A percentile compares a stretch with the other conserved stretches of the same genome.
Conservation (phyloP, 139 green algal species). For the Picochlorum sp. region DNA sequence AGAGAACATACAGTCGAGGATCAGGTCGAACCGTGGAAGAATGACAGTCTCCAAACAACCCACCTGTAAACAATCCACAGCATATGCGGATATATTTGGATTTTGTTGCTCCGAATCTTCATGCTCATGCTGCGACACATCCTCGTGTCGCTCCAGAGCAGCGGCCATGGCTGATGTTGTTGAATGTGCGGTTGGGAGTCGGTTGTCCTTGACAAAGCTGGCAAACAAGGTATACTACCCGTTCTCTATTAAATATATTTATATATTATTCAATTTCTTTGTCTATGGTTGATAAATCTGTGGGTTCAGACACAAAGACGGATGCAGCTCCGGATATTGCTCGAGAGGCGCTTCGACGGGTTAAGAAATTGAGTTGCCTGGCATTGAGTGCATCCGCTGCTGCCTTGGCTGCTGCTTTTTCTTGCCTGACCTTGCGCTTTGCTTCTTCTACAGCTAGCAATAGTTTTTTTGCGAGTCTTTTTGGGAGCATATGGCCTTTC, state of each 20-base stretch:
- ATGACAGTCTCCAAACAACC: no score
- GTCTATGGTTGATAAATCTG: no score
- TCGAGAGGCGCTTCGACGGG: no score
- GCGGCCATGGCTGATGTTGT: not conserved
- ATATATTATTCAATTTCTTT: no score
- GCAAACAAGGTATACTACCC: no score
- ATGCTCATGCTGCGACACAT: constrained; percentile 14
- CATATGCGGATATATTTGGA: not conserved
- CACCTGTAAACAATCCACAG: no score
- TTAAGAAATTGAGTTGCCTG: no score
- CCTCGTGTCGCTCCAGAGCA: constrained; percentile 1
- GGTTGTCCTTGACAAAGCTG: not conserved
- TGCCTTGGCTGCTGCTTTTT: constrained; percentile 15
- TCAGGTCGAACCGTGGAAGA: not conserved
- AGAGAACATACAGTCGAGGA: constrained; percentile 31
- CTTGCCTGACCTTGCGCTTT: not conserved
- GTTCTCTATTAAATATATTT: no score
- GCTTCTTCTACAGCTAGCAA: not conserved
- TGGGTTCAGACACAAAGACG: no score
- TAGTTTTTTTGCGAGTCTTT: constrained; percentile 10
- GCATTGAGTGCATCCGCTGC: not conserved
- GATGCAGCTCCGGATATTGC: no score
- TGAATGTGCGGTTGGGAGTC: not conserved
- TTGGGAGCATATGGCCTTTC: constrained; percentile 16
- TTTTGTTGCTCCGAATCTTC: constrained; percentile 1